Evolutionary conservation across 2,329 filamentous ascomycete species (phyloP), one percentile per base, ranked within the genome.

Genomic region (Knoxdaviesia capensis): DNA sequence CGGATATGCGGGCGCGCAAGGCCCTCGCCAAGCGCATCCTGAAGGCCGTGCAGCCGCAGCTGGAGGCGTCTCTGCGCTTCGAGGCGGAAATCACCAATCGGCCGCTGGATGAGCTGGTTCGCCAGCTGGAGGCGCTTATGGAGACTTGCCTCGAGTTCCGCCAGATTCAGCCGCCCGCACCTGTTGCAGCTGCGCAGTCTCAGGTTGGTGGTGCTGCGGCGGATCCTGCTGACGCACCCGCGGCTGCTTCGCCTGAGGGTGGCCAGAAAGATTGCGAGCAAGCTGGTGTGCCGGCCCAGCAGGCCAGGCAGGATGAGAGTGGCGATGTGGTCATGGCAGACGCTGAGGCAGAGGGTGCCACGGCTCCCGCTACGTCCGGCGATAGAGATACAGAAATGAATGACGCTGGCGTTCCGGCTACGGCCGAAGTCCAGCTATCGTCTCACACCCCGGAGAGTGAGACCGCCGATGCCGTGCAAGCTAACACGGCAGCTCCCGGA

Each of bases 1-100:
- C 59, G 45, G 85, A 93, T 51, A 74, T 85, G 46, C 81, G 83
- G 44, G 82, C 93, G 50, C 76, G 81, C 46, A 81, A 83, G 52
- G 81, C 80, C 50, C 64, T 93, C n/a, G 85, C 82, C 29, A 94
- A 92, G 59, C 75, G 86, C 30, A 93, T 94, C 46, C 70, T 93
- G 49, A 92, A 85, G 56, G 74, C 77, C 1, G 70, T 93, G 32
- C 83, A 92, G 55, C 76, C 81, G 9, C 69, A 76, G 38, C 64
- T 94, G 3, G 81, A 94, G 55, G 69, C 73, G 43, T 85, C 85
- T 1, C 61, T 86, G 39, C 71, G 70, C 42, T 82, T 83, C 43
- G 88, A 96, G 56, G 77, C 82, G n/a, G 82, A 90, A 46, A 68
- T 93, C 36, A 77, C 70, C 41, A 71, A 77, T 41, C 79, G 77